Evolutionary conservation across 192 early-diverging fungal species (phyloP), one percentile per base, ranked within the genome.

Genomic region (Backusella westeae): DNA sequence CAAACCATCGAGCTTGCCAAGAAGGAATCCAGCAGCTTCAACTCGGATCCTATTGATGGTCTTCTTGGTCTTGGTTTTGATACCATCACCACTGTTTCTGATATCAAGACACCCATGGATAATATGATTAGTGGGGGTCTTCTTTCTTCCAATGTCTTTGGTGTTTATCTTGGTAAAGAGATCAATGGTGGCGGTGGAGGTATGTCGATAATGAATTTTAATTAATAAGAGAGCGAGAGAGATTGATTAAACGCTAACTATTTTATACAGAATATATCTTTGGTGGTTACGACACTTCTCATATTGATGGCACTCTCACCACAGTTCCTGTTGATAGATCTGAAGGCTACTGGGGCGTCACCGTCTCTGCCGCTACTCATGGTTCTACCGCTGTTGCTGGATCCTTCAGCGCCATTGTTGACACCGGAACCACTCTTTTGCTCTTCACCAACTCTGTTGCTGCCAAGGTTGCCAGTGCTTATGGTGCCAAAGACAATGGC

Each of bases 391-490:
- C 46, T 38, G 56, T 59, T 5, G 56, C 49, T 26, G 68, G 74
- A 7, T 68, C 69, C 19, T 80, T 80, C 63, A 41, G 36, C 4
- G 85, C 83, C 42, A 91, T 92, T 63, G 29, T 92, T 34, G 91
- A 92, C 72, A 91, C 91, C 6, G 91, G 91, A 53, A 89, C 90
- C 34, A 92, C 89, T 26, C 77, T 92, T 17, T 81, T 92, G 69
- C 82, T 91, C 17, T 84, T 92, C 74, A 41, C 78, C 49, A 38
- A 71, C n/a, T 15, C 67, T 39, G 42, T 74, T 36, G 78, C 78
- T 21, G 69, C 36, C 26, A 42, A 41, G 4, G 19, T 79, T 34
- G 78, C 78, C 42, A 46, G 63, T 9, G 39, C 44, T 19, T 74
- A 73, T 26, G 63, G 65, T 36, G 78, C 73, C 32, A 66, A 26